phyloP scores from a whole-genome alignment of 306 rosid species.

The Lathyrus sativus region DNA sequence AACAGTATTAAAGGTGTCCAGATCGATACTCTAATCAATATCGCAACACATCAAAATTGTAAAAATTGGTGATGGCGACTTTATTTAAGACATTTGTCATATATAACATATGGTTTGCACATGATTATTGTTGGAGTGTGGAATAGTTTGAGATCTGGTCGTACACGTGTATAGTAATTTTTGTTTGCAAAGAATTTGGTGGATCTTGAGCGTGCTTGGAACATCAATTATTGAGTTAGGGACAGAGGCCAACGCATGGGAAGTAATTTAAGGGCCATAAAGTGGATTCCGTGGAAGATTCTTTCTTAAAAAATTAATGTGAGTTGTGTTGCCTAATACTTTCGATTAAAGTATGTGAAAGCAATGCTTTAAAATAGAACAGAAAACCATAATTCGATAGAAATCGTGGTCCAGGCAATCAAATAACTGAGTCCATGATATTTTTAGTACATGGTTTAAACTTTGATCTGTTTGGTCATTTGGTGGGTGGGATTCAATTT shows the following conservation, averaged over 20 bases:
- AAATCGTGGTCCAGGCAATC: too few relatives aligned
- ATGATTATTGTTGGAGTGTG: constrained; percentile 29
- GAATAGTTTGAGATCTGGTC: constrained; percentile 13
- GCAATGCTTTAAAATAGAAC: neutral
- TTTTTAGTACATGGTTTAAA: too few relatives aligned
- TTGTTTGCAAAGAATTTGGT: neutral
- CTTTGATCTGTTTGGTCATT: too few relatives aligned
- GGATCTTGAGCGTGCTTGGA: constrained; percentile 23
- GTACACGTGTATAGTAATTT: constrained; percentile 4
- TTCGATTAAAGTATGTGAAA: constrained; percentile 7
- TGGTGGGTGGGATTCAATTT: too few relatives aligned
- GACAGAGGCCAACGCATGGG: constrained; percentile 27
- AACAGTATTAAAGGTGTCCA: too few relatives aligned
- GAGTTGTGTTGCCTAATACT: neutral
- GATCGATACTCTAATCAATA: too few relatives aligned
- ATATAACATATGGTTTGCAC: constrained; percentile 21
- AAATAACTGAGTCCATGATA: too few relatives aligned
- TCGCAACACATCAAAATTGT: too few relatives aligned
- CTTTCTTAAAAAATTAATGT: neutral
- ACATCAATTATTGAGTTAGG: constrained; percentile 1
- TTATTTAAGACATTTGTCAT: neutral
- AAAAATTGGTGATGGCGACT: too few relatives aligned
- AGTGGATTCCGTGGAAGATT: neutral
- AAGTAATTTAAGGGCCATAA: constrained; percentile 23
- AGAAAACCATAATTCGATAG: neutral